These are phyloP conservation scores for Blastobotrys peoriensis DNA, from an alignment of 805 yeast genomes.

Conservation along the genomic window DNA sequence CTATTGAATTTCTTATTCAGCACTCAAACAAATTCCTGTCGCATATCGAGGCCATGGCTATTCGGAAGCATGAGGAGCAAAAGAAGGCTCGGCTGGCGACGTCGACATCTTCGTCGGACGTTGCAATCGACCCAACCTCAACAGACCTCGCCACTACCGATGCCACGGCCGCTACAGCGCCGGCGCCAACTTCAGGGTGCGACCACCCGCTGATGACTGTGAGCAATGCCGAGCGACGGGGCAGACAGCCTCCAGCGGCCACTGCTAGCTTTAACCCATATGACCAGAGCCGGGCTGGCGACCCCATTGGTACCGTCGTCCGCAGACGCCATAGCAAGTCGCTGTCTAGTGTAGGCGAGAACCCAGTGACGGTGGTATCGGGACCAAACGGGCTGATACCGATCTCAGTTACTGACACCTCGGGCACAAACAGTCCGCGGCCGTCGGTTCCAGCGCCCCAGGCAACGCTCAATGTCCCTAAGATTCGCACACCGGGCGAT, in stretches of 20 bases:
- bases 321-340: constrained; percentile 26
- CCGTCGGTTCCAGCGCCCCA: neutral
- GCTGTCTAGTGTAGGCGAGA: constrained; percentile 22
- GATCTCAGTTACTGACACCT: neutral
- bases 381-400: neutral
- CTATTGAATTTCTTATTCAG: constrained; percentile 82
- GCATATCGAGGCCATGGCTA: constrained; percentile 29
- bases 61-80: constrained; percentile 24
- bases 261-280: no score
- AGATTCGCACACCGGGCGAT: no score
- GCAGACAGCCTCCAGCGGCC: neutral
- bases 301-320: neutral
- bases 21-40: constrained; percentile 77
- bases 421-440: neutral
- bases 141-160: neutral
- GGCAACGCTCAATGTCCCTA: neutral
- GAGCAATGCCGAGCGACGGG: neutral
- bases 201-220: neutral
- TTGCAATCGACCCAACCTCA: neutral
- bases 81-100: neutral
- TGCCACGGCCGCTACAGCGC: constrained; percentile 1
- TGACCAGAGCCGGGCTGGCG: no score
- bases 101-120: no score
- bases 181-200: neutral
- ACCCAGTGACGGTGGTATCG: neutral